Percentiles rank a stretch among this genome's conserved stretches.
Conservation (phyloP, 345 rosid genomes). For the Bretschneidera sinensis region DNA sequence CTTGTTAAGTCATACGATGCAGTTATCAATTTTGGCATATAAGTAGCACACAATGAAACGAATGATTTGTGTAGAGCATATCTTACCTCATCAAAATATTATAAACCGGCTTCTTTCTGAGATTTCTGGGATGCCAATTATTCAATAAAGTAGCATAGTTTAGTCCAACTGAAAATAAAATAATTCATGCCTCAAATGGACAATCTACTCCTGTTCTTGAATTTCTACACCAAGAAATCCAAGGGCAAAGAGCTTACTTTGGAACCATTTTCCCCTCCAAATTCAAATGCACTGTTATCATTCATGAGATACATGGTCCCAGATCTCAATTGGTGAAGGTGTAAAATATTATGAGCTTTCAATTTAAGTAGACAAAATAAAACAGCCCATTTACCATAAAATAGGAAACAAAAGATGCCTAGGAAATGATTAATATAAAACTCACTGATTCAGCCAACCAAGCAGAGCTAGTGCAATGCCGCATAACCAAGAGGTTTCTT, state of each 20-base stretch:
- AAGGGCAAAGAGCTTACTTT: too few species aligned
- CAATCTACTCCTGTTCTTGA: neutral
- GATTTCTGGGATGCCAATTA: neutral
- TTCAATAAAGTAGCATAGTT: neutral
- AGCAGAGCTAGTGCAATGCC: constrained; percentile 67
- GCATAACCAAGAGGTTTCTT: constrained; percentile 45
- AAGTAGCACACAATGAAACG: too few species aligned
- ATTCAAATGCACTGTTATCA: neutral
- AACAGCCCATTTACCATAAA: neutral
- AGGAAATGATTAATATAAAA: constrained; percentile 1
- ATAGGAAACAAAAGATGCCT: constrained; percentile 2
- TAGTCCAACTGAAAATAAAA: neutral
- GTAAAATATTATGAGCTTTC: neutral
- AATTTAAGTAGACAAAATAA: neutral
- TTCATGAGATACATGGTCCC: neutral
- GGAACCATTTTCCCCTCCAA: neutral
- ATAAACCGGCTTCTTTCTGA: neutral
- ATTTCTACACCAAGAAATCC: too few species aligned
- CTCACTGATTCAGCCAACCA: constrained; percentile 58
- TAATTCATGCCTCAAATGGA: neutral
- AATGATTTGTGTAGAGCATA: too few species aligned
- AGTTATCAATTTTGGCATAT: too few species aligned
- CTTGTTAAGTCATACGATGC: too few species aligned
- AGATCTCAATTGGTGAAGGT: neutral
- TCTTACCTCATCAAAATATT: too few species aligned